Percentiles rank a stretch among this genome's conserved stretches.
Conservation (phyloP, 345 rosid genomes). For the Aquilaria sinensis region DNA sequence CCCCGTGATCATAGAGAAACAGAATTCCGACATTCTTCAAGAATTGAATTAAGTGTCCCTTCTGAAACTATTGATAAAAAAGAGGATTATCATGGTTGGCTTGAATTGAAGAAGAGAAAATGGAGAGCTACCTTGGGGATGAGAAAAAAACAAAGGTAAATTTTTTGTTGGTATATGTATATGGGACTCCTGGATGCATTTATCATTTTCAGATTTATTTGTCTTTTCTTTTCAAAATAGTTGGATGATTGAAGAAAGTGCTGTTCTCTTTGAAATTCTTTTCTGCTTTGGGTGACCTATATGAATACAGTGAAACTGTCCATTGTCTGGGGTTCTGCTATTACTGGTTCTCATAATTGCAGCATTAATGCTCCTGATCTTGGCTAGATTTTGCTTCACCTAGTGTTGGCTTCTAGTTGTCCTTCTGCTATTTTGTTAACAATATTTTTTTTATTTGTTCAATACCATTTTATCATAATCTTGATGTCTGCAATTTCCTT, state of each 20-base stretch:
- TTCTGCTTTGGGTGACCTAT: too few species aligned
- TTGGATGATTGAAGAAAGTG: too few species aligned
- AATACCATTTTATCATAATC: slow-evolving; percentile 1
- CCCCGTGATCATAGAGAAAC: slow-evolving; percentile 19
- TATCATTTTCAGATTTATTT: too few species aligned
- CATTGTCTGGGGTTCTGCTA: too few species aligned
- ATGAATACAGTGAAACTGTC: too few species aligned
- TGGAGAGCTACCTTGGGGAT: slow-evolving; percentile 61
- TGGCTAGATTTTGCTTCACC: too few species aligned
- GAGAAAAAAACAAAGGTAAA: slow-evolving; percentile 78
- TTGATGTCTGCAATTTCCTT: not conserved
- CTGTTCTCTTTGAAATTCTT: too few species aligned
- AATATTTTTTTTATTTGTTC: not conserved
- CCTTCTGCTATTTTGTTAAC: not conserved
- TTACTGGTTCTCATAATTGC: too few species aligned
- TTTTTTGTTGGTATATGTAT: slow-evolving; percentile 10
- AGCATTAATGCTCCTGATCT: too few species aligned
- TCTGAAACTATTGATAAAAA: slow-evolving; percentile 56
- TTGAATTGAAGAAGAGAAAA: slow-evolving; percentile 80
- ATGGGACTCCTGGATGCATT: slow-evolving; percentile 1
- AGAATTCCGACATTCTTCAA: slow-evolving; percentile 23
- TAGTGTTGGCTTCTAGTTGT: too few species aligned
- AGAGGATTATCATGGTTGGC: slow-evolving; percentile 92
- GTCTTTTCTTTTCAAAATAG: too few species aligned
- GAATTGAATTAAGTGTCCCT: slow-evolving; percentile 21